Evolutionary conservation across 208 protist genomes (phyloP), one percentile per base, ranked within the genome.

Genomic region (Trypanosoma caninum): DNA sequence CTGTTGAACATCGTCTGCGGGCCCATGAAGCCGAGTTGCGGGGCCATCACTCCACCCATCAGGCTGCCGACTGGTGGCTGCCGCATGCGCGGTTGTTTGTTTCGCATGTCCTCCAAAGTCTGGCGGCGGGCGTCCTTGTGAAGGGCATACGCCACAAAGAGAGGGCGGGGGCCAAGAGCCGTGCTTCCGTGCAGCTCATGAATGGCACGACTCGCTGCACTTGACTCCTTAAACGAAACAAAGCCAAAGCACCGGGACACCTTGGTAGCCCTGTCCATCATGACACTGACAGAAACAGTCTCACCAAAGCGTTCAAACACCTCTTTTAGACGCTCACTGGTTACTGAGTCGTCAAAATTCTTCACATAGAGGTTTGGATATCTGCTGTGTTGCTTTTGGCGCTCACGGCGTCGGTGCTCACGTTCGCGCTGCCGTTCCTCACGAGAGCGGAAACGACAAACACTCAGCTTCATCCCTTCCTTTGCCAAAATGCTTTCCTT

Each of bases 331-430:
- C 89, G 84, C 42, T 98, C 95, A 56, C 96, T 97, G 69, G 94
- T 93, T 59, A 99, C 84, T 40, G 78, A 83, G 62, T 99, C 98
- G 53, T 98, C 96, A 59, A 99, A 94, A 84, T 99, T 98, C 87
- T 99, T 99, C 56, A 99, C 91, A 87, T 99, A 99, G 41, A 99
- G 83, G 89, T 99, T 99, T 37, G 85, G 87, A 76, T 88, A 94
- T 70, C 98, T 99, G 78, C 83, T 86, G 69, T 88, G 77, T 69
- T 87, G 86, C 75, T 91, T 72, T 14, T 89, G 82, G 42, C 90
- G 84, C 69, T 99, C 94, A 74, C 98, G 91, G 69, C 84, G 84
- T 47, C 72, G 65, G 37, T 74, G 82, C 65, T 96, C 87, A 54
- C 82, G 82, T 62, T 87, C 78, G 44, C 82, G 84, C 65, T 95